Base-by-base conservation (phyloP, 1,284 basidiomycete genomes). In the Neonothopanus nambi region DNA sequence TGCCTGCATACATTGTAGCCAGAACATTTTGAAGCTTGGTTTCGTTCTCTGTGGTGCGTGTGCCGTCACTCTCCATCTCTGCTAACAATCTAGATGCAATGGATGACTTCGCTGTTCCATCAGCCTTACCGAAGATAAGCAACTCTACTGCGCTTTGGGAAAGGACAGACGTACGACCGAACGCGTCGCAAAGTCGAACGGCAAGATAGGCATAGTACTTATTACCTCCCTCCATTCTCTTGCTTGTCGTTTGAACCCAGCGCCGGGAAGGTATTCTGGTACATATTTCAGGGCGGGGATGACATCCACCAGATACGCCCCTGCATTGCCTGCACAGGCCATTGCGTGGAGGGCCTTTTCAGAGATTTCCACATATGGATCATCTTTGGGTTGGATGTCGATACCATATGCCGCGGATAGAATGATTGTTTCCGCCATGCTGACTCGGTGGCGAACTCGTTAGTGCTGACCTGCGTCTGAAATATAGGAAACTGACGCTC, bases 121-220 rank as follows among this genome's bases (percentile, higher is more conserved):
- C n/a, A n/a, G n/a, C n/a, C n/a, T 5, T 8, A 20, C 26, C 26
- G 23, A 5, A n/a, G 21, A 23, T 43, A 17, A 35, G n/a, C 24
- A 30, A 36, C 7, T 37, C 13, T 40, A 8, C n/a, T 8, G 7
- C 7, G 4, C n/a, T 35, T 18, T 6, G 15, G 38, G 15, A 48
- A 11, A 26, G 26, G 12, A n/a, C 33, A 23, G 30, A 17, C 47
- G 13, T 24, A 39, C 47, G 18, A 48, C 40, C 5, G 17, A 21
- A 3, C 26, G 17, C 36, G 38, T 38, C 17, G 28, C 47, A 28
- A 24, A 48, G 17, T 39, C 4, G 20, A 48, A 11, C 15, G 68
- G 68, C 41, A 51, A 56, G 41, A 66, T 63, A 2, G 65, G 58
- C 63, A 70, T 67, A 18, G 58, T 62, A 12, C 47, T 55, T 1